A percentile compares a stretch with the other conserved stretches of the same genome.
phyloP scores from a whole-genome alignment of 805 yeast species.

The Nakazawaea holstii region DNA sequence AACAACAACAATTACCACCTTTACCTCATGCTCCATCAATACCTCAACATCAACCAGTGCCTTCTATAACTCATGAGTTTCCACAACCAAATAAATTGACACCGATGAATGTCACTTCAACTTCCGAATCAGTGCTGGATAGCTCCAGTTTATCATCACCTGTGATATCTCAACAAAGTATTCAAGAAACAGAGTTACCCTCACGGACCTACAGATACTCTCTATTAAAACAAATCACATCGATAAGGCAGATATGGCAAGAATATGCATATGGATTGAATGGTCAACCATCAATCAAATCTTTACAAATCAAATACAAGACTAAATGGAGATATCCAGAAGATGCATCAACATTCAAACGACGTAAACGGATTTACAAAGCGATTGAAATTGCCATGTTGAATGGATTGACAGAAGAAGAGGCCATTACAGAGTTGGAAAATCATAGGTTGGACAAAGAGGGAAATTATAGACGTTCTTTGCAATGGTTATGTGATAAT shows the following conservation, averaged over 20 bases:
- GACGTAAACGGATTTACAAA: slow-evolving; percentile 48
- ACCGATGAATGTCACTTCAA: too few species aligned
- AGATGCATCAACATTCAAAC: slow-evolving; percentile 44
- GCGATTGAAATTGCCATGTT: slow-evolving; percentile 39
- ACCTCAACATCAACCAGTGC: slow-evolving; percentile 10
- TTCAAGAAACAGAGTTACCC: neutral
- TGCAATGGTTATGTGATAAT: slow-evolving; percentile 26
- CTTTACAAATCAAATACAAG: slow-evolving; percentile 42
- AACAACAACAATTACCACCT: neutral
- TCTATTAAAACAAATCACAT: slow-evolving; percentile 17
- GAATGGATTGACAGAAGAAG: slow-evolving; percentile 27
- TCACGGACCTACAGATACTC: slow-evolving; percentile 5
- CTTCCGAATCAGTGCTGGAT: slow-evolving; percentile 23
- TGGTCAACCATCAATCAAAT: slow-evolving; percentile 46
- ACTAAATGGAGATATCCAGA: slow-evolving; percentile 53
- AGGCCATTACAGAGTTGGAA: slow-evolving; percentile 29
- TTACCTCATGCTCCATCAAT: neutral
- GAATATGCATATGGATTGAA: slow-evolving; percentile 49
- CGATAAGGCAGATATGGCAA: slow-evolving; percentile 49
- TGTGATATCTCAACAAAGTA: neutral
- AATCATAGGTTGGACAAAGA: slow-evolving; percentile 24
- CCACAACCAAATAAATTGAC: slow-evolving; percentile 24
- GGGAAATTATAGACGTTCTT: slow-evolving; percentile 23
- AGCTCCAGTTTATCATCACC: slow-evolving; percentile 1
- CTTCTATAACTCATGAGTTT: slow-evolving; percentile 25